Conservation (phyloP, 1,284 basidiomycete species). For the Boletellus deceptivus region DNA sequence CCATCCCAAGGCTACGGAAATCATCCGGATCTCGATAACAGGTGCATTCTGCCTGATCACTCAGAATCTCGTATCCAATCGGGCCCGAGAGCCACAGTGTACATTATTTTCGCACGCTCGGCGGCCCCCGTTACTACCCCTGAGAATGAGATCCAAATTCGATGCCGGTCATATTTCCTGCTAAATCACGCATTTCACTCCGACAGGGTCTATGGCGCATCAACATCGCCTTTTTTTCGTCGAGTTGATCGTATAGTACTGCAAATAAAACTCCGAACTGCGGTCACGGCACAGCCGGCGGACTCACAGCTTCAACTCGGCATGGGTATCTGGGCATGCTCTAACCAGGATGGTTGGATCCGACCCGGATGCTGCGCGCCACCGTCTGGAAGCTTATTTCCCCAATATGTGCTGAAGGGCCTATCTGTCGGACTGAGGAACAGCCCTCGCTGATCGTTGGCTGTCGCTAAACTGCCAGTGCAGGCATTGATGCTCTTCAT, state of each 20-base stretch:
- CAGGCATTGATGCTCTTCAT: too few species aligned
- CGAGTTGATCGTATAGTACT: neutral
- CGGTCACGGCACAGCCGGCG: too few species aligned
- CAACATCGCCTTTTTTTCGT: neutral
- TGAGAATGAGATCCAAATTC: neutral
- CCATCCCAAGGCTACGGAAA: neutral
- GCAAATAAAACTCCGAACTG: neutral
- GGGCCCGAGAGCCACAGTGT: neutral
- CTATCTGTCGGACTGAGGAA: too few species aligned
- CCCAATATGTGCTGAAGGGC: neutral
- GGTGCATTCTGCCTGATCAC: neutral
- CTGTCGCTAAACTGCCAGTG: too few species aligned
- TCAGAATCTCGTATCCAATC: neutral
- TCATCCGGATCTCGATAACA: neutral
- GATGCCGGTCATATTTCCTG: neutral
- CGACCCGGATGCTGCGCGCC: neutral
- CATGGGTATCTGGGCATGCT: neutral
- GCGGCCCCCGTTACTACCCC: neutral
- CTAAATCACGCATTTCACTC: too few species aligned
- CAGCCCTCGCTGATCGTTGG: too few species aligned
- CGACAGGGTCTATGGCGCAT: neutral
- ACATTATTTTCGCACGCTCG: neutral
- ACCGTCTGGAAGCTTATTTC: slow-evolving; percentile 1
- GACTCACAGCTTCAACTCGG: neutral
- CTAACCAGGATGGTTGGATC: neutral